Conservation (phyloP, 768 basidiomycete genomes). For the Strobilomyces dryophilus region DNA sequence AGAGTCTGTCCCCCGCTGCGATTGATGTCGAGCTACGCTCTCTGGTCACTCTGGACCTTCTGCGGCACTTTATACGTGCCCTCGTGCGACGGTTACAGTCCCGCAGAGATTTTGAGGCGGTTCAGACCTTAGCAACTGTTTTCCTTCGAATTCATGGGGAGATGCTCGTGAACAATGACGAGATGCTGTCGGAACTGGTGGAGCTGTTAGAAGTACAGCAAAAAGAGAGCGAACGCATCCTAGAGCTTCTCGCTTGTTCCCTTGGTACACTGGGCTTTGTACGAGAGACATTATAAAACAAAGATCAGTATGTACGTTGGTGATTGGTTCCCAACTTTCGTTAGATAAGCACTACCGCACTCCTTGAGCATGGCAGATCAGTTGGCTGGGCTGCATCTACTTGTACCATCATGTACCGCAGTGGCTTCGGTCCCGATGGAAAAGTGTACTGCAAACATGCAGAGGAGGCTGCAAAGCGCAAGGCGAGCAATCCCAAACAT, state of each 20-base stretch:
- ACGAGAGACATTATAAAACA: slow-evolving; percentile 51
- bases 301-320: neutral
- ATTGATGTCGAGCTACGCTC: slow-evolving; percentile 89
- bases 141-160: slow-evolving; percentile 87
- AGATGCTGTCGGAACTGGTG: slow-evolving; percentile 56
- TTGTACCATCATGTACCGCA: slow-evolving; percentile 16
- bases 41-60: slow-evolving; percentile 57
- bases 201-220: slow-evolving; percentile 60
- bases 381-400: neutral
- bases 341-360: slow-evolving; percentile 21
- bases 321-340: neutral
- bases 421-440: slow-evolving; percentile 24
- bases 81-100: slow-evolving; percentile 69
- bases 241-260: slow-evolving; percentile 70
- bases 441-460: slow-evolving; percentile 38
- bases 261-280: slow-evolving; percentile 76
- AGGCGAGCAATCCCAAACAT: slow-evolving; percentile 32
- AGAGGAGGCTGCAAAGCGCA: slow-evolving; percentile 29
- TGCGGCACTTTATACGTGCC: slow-evolving; percentile 68
- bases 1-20: slow-evolving; percentile 85
- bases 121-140: slow-evolving; percentile 81
- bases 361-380: neutral
- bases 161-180: slow-evolving; percentile 63
- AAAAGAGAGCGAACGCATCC: slow-evolving; percentile 72
- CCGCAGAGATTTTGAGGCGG: slow-evolving; percentile 91